phyloP scores from a whole-genome alignment of 768 basidiomycete species.

The Lentinus brumalis region DNA sequence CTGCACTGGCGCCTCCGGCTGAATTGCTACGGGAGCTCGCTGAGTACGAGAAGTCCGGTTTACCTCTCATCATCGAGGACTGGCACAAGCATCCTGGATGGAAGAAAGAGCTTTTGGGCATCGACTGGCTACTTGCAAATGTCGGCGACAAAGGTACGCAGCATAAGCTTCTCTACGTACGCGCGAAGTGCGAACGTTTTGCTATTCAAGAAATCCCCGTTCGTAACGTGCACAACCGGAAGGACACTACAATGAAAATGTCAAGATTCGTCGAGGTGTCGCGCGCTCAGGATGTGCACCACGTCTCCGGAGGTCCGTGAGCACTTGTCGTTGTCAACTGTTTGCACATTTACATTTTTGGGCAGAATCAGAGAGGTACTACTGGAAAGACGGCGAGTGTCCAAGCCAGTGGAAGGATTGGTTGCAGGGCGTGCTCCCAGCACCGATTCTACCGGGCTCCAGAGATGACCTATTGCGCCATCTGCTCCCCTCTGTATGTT shows the following conservation, averaged over 20 bases:
- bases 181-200: not conserved
- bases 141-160: conserved; percentile 22
- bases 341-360: conserved; percentile 6
- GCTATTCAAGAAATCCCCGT: conserved; percentile 52
- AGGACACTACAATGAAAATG: conserved; percentile 54
- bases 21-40: conserved; percentile 39
- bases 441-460: conserved; percentile 51
- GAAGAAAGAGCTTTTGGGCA: conserved; percentile 54
- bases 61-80: conserved; percentile 65
- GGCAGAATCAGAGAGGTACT: conserved; percentile 61
- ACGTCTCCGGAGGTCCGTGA: conserved; percentile 14
- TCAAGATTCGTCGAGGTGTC: conserved; percentile 53
- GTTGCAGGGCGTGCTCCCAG: conserved; percentile 57
- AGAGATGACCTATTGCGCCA: conserved; percentile 58
- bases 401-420: conserved; percentile 67
- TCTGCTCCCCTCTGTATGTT: conserved; percentile 53
- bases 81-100: conserved; percentile 59
- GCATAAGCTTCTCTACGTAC: conserved; percentile 29
- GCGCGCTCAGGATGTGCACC: conserved; percentile 2
- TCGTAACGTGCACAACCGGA: conserved; percentile 62
- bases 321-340: not conserved
- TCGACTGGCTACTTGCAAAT: conserved; percentile 53
- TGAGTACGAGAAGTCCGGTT: conserved; percentile 50
- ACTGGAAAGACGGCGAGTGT: conserved; percentile 79
- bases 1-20: conserved; percentile 27